These are phyloP conservation scores for Magnaporthiopsis rhizophila DNA, from an alignment of 2,329 filamentous ascomycete genomes.

Conservation along the genomic window DNA sequence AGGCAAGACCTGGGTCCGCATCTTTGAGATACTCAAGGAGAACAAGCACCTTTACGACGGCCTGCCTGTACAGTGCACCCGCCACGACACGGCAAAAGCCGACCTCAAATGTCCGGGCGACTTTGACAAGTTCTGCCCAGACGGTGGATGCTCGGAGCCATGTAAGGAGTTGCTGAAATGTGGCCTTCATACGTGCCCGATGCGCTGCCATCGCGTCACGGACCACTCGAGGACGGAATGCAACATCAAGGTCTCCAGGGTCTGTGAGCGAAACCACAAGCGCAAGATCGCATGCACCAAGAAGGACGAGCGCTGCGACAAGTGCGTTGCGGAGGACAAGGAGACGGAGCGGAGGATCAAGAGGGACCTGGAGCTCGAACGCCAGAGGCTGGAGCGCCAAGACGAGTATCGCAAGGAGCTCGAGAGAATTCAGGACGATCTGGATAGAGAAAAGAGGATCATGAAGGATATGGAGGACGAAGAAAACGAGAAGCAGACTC, in stretches of 20 bases:
- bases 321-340: conserved; percentile 43
- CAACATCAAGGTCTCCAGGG: conserved; percentile 26
- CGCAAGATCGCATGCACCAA: conserved; percentile 36
- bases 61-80: conserved; percentile 50
- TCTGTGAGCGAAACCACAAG: conserved; percentile 45
- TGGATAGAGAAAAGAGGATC: conserved; percentile 36
- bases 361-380: conserved; percentile 43
- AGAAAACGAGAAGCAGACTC: conserved; percentile 30
- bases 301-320: conserved; percentile 31
- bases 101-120: conserved; percentile 42
- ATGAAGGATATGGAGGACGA: conserved; percentile 36
- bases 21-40: conserved; percentile 48
- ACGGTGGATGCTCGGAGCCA: conserved; percentile 58
- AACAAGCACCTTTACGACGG: conserved; percentile 49
- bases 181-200: conserved; percentile 48
- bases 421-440: conserved; percentile 43
- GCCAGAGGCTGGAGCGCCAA: conserved; percentile 34
- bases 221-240: conserved; percentile 47
- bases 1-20: conserved; percentile 44
- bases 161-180: conserved; percentile 50
- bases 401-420: conserved; percentile 36
- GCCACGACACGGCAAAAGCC: conserved; percentile 42
- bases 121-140: conserved; percentile 55
- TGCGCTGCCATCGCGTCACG: conserved; percentile 51
- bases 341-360: conserved; percentile 32